Percentiles rank a stretch among this genome's conserved stretches.
Conservation (phyloP, 1,284 basidiomycete species). For the Filobasidium uniguttulatum region DNA sequence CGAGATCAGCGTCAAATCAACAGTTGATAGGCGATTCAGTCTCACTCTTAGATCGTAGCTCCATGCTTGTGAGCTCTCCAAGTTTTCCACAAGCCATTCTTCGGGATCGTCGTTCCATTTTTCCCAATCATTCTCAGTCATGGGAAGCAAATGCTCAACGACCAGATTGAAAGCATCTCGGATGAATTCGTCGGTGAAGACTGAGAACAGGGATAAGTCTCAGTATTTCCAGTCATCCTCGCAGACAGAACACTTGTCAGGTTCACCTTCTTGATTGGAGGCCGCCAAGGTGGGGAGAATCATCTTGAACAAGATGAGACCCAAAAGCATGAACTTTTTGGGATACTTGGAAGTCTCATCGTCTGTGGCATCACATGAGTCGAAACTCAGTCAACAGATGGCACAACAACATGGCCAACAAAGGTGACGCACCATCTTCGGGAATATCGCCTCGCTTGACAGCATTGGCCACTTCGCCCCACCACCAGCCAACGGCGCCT, state of each 20-base stretch:
- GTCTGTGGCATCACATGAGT: background rate
- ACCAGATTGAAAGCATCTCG: constrained; percentile 62
- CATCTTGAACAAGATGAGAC: constrained; percentile 77
- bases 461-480: constrained; percentile 33
- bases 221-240: too few species aligned
- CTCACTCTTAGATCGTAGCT: constrained; percentile 70
- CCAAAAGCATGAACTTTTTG: constrained; percentile 59
- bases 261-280: constrained; percentile 32
- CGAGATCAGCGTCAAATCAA: constrained; percentile 3
- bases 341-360: constrained; percentile 26
- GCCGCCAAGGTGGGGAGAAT: constrained; percentile 32
- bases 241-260: background rate
- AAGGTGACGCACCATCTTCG: constrained; percentile 28
- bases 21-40: constrained; percentile 1
- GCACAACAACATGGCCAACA: background rate
- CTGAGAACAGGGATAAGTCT: constrained; percentile 43
- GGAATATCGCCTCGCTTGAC: constrained; percentile 30
- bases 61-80: constrained; percentile 74
- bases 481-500: constrained; percentile 36
- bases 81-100: constrained; percentile 71
- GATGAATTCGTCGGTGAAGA: constrained; percentile 59
- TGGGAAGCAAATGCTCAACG: constrained; percentile 65
- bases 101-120: constrained; percentile 71
- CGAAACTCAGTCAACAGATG: background rate
- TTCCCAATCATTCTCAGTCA: constrained; percentile 62